Evolutionary conservation across 2,329 filamentous ascomycete species (phyloP).

Genomic region (Alternaria incomplexa): DNA sequence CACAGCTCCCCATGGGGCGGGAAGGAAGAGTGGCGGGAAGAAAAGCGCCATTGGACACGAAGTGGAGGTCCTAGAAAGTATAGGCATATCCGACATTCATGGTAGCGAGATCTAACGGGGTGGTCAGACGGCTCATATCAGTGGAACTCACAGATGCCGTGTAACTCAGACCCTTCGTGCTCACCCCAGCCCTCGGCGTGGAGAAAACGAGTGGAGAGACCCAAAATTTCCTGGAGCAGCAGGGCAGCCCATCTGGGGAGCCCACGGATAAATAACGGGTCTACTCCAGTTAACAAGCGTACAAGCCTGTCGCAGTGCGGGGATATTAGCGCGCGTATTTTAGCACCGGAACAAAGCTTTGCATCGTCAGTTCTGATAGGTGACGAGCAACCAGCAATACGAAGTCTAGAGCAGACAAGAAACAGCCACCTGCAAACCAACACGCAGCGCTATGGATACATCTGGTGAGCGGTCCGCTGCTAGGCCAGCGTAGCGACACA

Average conservation of each 20-base stretch:
- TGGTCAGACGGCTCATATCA: not conserved
- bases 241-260: not conserved
- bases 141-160: not conserved
- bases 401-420: slow-evolving; percentile 7
- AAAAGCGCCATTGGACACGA: not conserved
- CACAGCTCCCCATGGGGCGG: not conserved
- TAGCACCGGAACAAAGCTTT: slow-evolving; percentile 24
- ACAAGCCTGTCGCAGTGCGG: slow-evolving; percentile 17
- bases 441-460: slow-evolving; percentile 18
- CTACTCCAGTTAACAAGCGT: slow-evolving; percentile 4
- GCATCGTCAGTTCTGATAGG: slow-evolving; percentile 22
- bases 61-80: not conserved
- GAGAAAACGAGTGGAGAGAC: not conserved
- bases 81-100: not conserved
- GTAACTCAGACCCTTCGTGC: not conserved
- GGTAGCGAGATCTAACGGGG: not conserved
- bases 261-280: slow-evolving; percentile 1
- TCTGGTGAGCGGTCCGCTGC: slow-evolving; percentile 26
- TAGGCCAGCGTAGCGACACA: slow-evolving; percentile 19
- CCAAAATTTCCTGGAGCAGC: not conserved
- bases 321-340: slow-evolving; percentile 4
- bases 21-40: not conserved
- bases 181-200: not conserved
- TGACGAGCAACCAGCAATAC: slow-evolving; percentile 4
- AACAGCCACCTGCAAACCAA: slow-evolving; percentile 12